Conservation (phyloP, 2,329 filamentous ascomycete genomes). For the Aplosporella prunicola region DNA sequence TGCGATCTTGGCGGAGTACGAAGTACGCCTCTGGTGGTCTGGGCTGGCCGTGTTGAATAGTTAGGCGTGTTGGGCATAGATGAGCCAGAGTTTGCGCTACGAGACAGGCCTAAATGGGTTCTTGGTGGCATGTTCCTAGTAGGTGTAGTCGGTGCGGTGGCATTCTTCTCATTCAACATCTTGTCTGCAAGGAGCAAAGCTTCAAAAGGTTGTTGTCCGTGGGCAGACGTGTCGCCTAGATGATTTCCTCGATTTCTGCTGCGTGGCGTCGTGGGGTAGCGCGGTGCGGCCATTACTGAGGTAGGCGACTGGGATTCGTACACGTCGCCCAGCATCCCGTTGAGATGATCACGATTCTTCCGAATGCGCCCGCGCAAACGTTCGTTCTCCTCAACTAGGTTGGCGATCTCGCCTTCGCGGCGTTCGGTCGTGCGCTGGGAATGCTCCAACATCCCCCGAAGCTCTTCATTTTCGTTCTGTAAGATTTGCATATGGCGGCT, state of each 20-base stretch:
- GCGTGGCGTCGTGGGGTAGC: constrained; percentile 21
- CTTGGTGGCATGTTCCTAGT: constrained; percentile 40
- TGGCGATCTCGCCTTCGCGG: constrained; percentile 62
- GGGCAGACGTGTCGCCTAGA: constrained; percentile 18
- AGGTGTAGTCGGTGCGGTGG: constrained; percentile 66
- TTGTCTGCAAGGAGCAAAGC: constrained; percentile 65
- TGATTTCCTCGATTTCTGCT: constrained; percentile 3
- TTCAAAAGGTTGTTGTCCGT: constrained; percentile 58
- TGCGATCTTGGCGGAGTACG: constrained; percentile 30
- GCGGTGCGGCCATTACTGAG: constrained; percentile 34
- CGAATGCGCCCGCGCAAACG: constrained; percentile 74
- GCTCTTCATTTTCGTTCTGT: constrained; percentile 53
- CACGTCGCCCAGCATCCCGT: constrained; percentile 24
- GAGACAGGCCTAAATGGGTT: constrained; percentile 53
- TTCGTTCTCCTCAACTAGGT: constrained; percentile 64
- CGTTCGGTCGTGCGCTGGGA: constrained; percentile 72
- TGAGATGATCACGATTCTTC: constrained; percentile 82
- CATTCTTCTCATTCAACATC: constrained; percentile 67
- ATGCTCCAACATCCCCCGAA: constrained; percentile 57
- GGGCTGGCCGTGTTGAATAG: constrained; percentile 46
- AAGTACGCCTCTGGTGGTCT: constrained; percentile 46
- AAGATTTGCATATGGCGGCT: constrained; percentile 52
- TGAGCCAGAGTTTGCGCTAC: constrained; percentile 73
- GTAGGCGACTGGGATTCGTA: constrained; percentile 62
- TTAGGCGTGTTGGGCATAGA: constrained; percentile 71